Conservation (phyloP, 2,329 filamentous ascomycete genomes). For the Cadophora sp. region DNA sequence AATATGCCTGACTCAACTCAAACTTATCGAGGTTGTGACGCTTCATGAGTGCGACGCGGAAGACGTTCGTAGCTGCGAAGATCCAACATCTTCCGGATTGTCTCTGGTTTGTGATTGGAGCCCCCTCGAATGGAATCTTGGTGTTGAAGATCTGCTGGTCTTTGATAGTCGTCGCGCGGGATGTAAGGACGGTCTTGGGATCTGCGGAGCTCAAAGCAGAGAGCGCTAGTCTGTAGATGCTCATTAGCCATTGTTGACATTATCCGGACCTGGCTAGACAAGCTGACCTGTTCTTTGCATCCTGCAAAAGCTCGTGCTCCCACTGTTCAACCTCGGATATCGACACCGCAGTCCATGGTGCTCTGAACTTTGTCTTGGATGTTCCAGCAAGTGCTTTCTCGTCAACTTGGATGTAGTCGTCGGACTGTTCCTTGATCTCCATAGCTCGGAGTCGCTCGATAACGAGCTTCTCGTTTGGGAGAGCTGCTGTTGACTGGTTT, state of each 20-base stretch:
- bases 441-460: slow-evolving; percentile 54
- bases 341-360: slow-evolving; percentile 52
- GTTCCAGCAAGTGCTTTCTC: slow-evolving; percentile 48
- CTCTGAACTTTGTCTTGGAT: slow-evolving; percentile 44
- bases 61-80: slow-evolving; percentile 90
- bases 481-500: slow-evolving; percentile 37
- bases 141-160: slow-evolving; percentile 86
- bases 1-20: slow-evolving; percentile 85
- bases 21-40: slow-evolving; percentile 79
- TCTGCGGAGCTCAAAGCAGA: slow-evolving; percentile 74
- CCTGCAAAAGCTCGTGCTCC: slow-evolving; percentile 66
- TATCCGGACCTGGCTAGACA: neutral
- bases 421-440: slow-evolving; percentile 51
- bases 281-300: slow-evolving; percentile 66
- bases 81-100: slow-evolving; percentile 88
- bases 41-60: slow-evolving; percentile 87
- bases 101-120: slow-evolving; percentile 84
- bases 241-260: slow-evolving; percentile 16
- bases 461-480: slow-evolving; percentile 50
- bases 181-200: slow-evolving; percentile 69
- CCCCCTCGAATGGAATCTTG: slow-evolving; percentile 81
- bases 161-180: slow-evolving; percentile 64
- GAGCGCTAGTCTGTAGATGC: slow-evolving; percentile 70
- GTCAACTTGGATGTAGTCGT: slow-evolving; percentile 60
- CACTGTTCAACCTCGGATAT: slow-evolving; percentile 60